Evolutionary conservation across 176 grass and related monocot species (phyloP).

Genomic region (Aechmea fasciata): DNA sequence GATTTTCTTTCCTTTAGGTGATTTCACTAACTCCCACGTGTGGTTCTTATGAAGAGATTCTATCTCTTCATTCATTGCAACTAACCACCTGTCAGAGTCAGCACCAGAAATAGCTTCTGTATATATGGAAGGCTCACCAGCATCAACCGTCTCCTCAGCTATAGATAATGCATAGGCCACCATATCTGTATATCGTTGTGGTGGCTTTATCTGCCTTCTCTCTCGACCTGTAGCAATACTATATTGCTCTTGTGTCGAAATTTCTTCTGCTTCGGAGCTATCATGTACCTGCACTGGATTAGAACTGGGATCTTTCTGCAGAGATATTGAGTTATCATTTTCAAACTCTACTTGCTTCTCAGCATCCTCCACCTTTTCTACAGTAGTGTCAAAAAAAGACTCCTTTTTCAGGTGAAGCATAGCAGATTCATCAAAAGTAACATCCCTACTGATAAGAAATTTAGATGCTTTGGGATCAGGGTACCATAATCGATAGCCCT

Average conservation of each 20-base stretch:
- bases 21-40: slow-evolving; percentile 10
- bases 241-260: not conserved
- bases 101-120: not conserved
- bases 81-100: not conserved
- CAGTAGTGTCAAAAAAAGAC: too few relatives aligned
- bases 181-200: not conserved
- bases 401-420: not conserved
- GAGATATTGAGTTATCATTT: not conserved
- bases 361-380: too few relatives aligned
- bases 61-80: slow-evolving; percentile 16
- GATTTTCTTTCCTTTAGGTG: slow-evolving; percentile 12
- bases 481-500: too few relatives aligned
- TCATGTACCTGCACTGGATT: not conserved
- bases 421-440: not conserved
- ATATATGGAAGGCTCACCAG: not conserved
- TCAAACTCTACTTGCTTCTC: slow-evolving; percentile 10
- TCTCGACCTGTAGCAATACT: not conserved
- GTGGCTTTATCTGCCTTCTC: not conserved
- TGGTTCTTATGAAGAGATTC: slow-evolving; percentile 15
- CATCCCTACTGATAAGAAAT: not conserved
- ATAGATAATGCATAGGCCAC: not conserved
- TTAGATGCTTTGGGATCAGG: not conserved
- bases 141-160: not conserved
- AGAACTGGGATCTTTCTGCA: not conserved
- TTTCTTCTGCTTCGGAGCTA: not conserved